Conservation (phyloP, 2,329 filamentous ascomycete species). For the Colletotrichum tanaceti region DNA sequence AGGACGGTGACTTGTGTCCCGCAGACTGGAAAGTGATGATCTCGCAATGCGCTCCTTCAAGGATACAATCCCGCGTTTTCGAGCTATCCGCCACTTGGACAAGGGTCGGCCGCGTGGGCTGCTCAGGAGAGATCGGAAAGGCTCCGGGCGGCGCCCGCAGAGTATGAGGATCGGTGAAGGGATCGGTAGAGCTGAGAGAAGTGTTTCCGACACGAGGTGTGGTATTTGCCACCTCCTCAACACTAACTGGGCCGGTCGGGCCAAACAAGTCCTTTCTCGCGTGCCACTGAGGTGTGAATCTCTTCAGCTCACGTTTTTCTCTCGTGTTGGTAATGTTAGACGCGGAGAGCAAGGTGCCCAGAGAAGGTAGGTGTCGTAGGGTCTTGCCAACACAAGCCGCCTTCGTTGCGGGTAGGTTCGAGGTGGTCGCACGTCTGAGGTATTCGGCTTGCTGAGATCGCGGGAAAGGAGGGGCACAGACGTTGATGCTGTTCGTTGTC, state of each 20-base stretch:
- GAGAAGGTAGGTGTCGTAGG: background rate
- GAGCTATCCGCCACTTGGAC: background rate
- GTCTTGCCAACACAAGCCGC: background rate
- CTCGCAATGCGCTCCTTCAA: background rate
- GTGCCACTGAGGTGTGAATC: background rate
- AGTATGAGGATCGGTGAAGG: background rate
- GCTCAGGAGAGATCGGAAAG: background rate
- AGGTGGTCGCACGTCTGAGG: background rate
- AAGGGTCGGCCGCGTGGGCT: background rate
- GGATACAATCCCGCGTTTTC: background rate
- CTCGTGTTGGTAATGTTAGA: background rate
- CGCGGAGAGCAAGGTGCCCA: background rate
- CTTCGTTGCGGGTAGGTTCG: background rate
- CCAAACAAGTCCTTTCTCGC: background rate
- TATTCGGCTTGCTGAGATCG: conserved; percentile 15
- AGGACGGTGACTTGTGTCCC: background rate
- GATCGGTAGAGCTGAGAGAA: background rate
- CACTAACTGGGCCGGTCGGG: background rate
- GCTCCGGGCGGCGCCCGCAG: background rate
- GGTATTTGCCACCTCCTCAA: background rate
- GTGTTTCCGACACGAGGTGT: background rate
- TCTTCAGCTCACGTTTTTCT: background rate
- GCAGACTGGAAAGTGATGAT: background rate
- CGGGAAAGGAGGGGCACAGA: background rate
- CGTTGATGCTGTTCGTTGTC: background rate